phyloP scores from a whole-genome alignment of 257 asterid species.

The Solanum corneliomulleri region DNA sequence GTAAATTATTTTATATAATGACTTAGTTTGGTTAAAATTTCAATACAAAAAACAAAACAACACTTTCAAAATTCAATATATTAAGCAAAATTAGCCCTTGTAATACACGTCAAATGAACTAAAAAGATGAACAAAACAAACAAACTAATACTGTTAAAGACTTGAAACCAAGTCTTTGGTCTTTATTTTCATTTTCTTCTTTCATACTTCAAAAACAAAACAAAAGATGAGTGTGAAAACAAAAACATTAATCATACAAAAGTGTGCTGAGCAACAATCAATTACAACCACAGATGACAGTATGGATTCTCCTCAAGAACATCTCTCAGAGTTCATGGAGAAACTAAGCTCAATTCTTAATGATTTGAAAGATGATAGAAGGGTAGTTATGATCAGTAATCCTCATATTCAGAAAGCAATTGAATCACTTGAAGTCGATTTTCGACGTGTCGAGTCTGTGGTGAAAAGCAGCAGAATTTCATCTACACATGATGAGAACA shows the following conservation, averaged over 20 bases:
- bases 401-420: slow-evolving; percentile 50
- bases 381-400: slow-evolving; percentile 1
- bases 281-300: slow-evolving; percentile 2
- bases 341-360: slow-evolving; percentile 46
- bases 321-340: slow-evolving; percentile 43
- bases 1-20: too few relatives aligned
- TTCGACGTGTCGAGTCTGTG: slow-evolving; percentile 29
- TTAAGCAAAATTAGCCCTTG: background rate
- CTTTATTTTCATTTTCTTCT: slow-evolving; percentile 1
- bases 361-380: slow-evolving; percentile 35
- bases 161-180: slow-evolving; percentile 18
- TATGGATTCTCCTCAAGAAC: slow-evolving; percentile 41
- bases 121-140: background rate
- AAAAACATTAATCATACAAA: background rate
- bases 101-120: background rate
- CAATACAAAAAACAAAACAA: background rate
- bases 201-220: background rate
- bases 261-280: slow-evolving; percentile 4
- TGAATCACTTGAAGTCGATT: slow-evolving; percentile 58
- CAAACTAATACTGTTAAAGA: slow-evolving; percentile 1
- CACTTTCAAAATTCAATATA: background rate
- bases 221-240: background rate
- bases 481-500: slow-evolving; percentile 42
- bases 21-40: too few relatives aligned
- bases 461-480: slow-evolving; percentile 31